Evolutionary conservation across 2,329 filamentous ascomycete genomes (phyloP).

Genomic region (Diaporthe ilicicola): DNA sequence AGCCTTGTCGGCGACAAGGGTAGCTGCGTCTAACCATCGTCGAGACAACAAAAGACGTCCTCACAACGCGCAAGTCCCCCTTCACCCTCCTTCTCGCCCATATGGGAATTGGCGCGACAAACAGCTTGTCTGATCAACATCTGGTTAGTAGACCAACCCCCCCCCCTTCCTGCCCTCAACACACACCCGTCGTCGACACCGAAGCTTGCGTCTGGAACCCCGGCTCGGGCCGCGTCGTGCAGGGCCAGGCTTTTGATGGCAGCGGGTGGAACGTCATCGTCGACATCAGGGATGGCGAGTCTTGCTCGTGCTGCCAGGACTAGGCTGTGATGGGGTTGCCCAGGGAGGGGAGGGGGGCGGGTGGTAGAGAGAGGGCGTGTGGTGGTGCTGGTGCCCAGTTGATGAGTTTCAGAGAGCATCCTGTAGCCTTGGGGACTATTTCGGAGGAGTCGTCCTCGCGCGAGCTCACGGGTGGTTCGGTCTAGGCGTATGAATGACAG

Average conservation of each 20-base stretch:
- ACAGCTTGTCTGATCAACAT: not conserved
- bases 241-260: slow-evolving; percentile 23
- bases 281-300: not conserved
- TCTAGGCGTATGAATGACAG: not conserved
- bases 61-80: not conserved
- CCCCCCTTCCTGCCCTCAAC: too few species aligned
- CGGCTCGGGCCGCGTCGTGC: not conserved
- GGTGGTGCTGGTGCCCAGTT: not conserved
- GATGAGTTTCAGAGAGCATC: not conserved
- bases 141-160: not conserved
- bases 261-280: slow-evolving; percentile 20
- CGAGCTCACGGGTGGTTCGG: not conserved
- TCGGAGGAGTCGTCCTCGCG: not conserved
- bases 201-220: slow-evolving; percentile 2
- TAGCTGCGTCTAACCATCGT: not conserved
- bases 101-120: not conserved
- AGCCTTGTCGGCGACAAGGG: not conserved
- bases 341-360: too few species aligned
- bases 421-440: not conserved
- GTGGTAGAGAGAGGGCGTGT: not conserved
- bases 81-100: not conserved
- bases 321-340: too few species aligned
- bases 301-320: not conserved
- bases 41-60: not conserved
- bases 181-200: not conserved